phyloP scores from a whole-genome alignment of 1,139 yeast species.

The Blastobotrys ciferrii region DNA sequence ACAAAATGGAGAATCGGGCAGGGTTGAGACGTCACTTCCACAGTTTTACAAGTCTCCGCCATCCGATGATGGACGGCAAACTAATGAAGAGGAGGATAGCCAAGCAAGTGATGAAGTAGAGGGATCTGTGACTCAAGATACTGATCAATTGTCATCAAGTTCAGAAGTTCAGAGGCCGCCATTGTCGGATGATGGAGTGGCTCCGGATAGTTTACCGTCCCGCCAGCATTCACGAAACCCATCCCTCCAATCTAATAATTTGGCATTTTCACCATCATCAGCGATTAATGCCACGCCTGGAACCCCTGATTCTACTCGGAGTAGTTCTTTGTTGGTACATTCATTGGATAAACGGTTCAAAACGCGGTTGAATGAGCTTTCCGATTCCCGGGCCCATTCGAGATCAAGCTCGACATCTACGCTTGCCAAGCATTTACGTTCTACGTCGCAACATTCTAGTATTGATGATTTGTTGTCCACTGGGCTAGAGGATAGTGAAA shows the following conservation, averaged over 20 bases:
- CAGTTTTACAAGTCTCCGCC: constrained; percentile 18
- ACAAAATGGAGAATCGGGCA: constrained; percentile 7
- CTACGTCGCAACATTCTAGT: constrained; percentile 15
- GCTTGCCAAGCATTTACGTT: constrained; percentile 9
- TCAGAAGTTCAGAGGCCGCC: not conserved
- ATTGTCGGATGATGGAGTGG: constrained; percentile 6
- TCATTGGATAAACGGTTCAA: constrained; percentile 32
- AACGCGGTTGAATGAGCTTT: constrained; percentile 29
- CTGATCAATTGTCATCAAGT: not conserved
- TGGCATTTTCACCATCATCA: constrained; percentile 13
- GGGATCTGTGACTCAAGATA: not conserved
- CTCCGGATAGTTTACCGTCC: constrained; percentile 15
- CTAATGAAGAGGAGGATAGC: constrained; percentile 3
- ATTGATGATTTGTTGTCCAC: constrained; percentile 19
- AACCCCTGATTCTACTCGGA: constrained; percentile 21
- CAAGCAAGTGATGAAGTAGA: not conserved
- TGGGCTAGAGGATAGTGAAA: not conserved
- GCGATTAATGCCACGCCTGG: constrained; percentile 13
- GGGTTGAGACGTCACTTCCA: constrained; percentile 21
- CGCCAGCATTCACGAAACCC: constrained; percentile 21
- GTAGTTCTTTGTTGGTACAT: constrained; percentile 17
- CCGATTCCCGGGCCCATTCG: constrained; percentile 15
- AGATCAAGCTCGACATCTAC: constrained; percentile 8
- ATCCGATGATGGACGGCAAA: not conserved
- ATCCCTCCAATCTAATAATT: constrained; percentile 15